Percentiles rank a stretch among this genome's conserved stretches.
Conservation (phyloP, 2,329 filamentous ascomycete species). For the Claviceps capensis region DNA sequence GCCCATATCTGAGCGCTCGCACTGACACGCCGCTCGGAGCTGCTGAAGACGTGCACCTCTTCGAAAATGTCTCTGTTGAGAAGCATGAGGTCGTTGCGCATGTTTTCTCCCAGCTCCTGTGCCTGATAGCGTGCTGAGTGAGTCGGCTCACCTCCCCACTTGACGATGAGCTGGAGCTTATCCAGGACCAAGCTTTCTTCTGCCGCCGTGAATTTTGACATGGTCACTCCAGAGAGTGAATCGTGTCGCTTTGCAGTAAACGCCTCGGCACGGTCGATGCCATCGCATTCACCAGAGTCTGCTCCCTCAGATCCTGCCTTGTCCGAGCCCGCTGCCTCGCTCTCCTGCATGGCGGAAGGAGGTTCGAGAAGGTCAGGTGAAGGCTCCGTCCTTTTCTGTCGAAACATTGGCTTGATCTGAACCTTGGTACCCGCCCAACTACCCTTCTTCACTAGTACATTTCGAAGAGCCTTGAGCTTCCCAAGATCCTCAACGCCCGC, state of each 20-base stretch:
- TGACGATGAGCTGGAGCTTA: conserved; percentile 94
- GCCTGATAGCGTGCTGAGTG: conserved; percentile 94
- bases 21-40: conserved; percentile 85
- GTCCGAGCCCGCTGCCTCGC: conserved; percentile 10
- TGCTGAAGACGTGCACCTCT: conserved; percentile 89
- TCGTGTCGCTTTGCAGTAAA: conserved; percentile 52
- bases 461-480: conserved; percentile 76
- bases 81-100: conserved; percentile 85
- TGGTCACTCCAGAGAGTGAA: conserved; percentile 76
- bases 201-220: conserved; percentile 85
- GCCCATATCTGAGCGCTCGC: conserved; percentile 96
- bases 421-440: conserved; percentile 94
- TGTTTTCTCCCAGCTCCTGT: conserved; percentile 86
- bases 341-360: conserved; percentile 16
- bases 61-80: conserved; percentile 87
- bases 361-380: conserved; percentile 24
- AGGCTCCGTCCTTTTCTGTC: conserved; percentile 65
- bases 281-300: conserved; percentile 10
- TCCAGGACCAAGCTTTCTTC: conserved; percentile 90
- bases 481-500: conserved; percentile 70
- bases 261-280: not conserved
- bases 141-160: conserved; percentile 97
- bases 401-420: conserved; percentile 98
- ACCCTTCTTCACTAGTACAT: conserved; percentile 83
- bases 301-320: conserved; percentile 7